Evolutionary conservation across 192 early-diverging fungal species (phyloP), one percentile per base, ranked within the genome.

Genomic region (Lobosporangium transversale): DNA sequence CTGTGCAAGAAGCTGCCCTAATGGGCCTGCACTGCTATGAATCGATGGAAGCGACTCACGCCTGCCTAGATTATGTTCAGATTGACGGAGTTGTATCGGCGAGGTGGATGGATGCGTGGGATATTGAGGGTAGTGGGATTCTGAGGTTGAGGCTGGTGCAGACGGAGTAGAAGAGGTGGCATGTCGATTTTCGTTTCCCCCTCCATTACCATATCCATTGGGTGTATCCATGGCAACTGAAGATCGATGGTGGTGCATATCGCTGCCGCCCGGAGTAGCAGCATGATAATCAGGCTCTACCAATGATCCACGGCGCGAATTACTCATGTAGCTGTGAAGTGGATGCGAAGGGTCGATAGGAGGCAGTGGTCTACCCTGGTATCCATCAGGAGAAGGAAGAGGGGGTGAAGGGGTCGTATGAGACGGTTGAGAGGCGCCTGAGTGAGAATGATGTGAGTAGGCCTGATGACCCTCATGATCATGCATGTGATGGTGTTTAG

Each of bases 31-130:
- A 23, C 64, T 76, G 54, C 73, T 66, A 32, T 76, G 73, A 20
- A 76, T 76, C 47, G 73, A 76, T 3, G 73, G 73, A 10, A 76
- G 59, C 12, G 73, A 76, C 35, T 76, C 73, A 50, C 73, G 40
- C 26, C 73, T 53, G 51, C 64, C 73, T 27, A 58, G 45, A 52
- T n/a, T 11, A 33, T 76, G 58, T 59, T 76, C 73, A 27, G 73
- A 67, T 33, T 76, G 73, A 21, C 73, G 73, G 53, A 76, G 65
- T 58, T 76, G 73, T 58, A 76, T 61, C 32, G 73, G 73, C 4
- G 73, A 76, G 33, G 73, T 76, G 31, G 71, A 54, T 24, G 73
- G 65, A 18, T 76, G 70, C 31, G 70, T 61, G 40, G 70, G 61
- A 32, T 68, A 60, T 1, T 45, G 51, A 36, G 50, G 58, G 37